These are phyloP conservation scores for Chaetomidium leptoderma DNA, from an alignment of 495 filamentous ascomycete species.

Conservation along the genomic window DNA sequence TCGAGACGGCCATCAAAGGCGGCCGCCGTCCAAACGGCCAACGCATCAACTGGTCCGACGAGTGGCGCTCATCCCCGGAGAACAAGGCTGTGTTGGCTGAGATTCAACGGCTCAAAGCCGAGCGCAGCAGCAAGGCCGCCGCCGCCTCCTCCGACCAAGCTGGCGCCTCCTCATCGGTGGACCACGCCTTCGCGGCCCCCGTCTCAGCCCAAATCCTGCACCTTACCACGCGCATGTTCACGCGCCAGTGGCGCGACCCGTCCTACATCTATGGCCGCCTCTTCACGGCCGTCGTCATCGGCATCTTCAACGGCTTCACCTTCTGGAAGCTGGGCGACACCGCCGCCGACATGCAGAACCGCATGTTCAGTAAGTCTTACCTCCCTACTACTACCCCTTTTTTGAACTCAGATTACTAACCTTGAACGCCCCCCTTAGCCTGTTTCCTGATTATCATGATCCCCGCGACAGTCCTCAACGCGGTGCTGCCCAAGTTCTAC, in stretches of 20 bases:
- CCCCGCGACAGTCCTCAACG: constrained; percentile 65
- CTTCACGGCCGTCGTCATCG: constrained; percentile 52
- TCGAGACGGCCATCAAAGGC: constrained; percentile 73
- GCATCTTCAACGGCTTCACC: constrained; percentile 80
- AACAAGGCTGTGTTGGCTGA: constrained; percentile 60
- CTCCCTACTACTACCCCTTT: too few species aligned
- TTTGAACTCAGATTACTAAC: too few species aligned
- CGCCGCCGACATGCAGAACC: constrained; percentile 69
- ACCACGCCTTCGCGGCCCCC: constrained; percentile 38
- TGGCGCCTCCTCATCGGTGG: neutral
- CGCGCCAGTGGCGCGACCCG: constrained; percentile 76
- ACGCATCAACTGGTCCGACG: constrained; percentile 72
- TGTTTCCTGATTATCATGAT: constrained; percentile 70
- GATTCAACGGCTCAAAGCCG: constrained; percentile 59
- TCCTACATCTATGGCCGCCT: constrained; percentile 66
- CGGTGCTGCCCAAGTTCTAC: constrained; percentile 81
- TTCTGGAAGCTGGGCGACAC: constrained; percentile 71
- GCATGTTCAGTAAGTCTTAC: too few species aligned
- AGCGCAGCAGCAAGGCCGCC: constrained; percentile 24
- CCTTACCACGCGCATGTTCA: constrained; percentile 60
- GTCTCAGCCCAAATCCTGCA: constrained; percentile 41
- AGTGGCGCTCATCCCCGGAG: constrained; percentile 72
- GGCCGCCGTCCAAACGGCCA: constrained; percentile 62
- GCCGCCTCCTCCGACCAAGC: neutral
- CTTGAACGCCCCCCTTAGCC: too few species aligned